A percentile compares a stretch with the other conserved stretches of the same genome.
These are phyloP conservation scores for Mortierella sp. DNA, from an alignment of 371 early-diverging fungal genomes.

Conservation along the genomic window DNA sequence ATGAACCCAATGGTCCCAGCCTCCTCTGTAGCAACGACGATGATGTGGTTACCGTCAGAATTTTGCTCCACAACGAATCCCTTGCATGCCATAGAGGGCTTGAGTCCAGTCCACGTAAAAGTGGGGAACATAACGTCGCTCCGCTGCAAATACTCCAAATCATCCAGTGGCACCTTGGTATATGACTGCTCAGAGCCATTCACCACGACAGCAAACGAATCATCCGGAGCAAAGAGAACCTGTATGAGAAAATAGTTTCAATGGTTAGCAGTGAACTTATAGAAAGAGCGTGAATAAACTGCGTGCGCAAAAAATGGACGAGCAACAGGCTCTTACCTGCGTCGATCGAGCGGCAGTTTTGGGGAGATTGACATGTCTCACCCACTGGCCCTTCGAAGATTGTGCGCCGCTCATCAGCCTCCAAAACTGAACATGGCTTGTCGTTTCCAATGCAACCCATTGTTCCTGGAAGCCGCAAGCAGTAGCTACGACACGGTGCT, in stretches of 20 bases:
- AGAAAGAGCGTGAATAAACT: too few species aligned
- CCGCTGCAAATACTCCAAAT: background rate
- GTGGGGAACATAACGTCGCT: background rate
- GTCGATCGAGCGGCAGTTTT: conserved; percentile 4
- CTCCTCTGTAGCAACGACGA: conserved; percentile 19
- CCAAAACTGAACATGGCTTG: conserved; percentile 40
- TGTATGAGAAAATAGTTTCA: background rate
- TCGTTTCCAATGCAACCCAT: conserved; percentile 41
- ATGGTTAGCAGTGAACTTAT: too few species aligned
- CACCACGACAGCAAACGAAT: conserved; percentile 34
- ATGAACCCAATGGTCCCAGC: conserved; percentile 26
- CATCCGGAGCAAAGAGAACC: conserved; percentile 40
- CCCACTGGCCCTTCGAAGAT: conserved; percentile 25
- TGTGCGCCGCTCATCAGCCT: background rate
- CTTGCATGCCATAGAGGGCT: conserved; percentile 1
- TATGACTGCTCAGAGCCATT: background rate
- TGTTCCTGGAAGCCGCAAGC: conserved; percentile 18
- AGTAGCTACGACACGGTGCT: background rate
- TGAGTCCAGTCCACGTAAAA: background rate
- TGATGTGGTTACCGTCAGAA: background rate
- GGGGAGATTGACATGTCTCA: background rate
- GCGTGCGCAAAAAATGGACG: too few species aligned
- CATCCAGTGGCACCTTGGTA: conserved; percentile 18
- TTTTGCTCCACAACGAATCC: conserved; percentile 18
- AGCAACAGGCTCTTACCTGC: conserved; percentile 27